A percentile compares a stretch with the other conserved stretches of the same genome.
Evolutionary conservation across 164 flowering plant species (phyloP).

Genomic region (Chloranthus sessilifolius): DNA sequence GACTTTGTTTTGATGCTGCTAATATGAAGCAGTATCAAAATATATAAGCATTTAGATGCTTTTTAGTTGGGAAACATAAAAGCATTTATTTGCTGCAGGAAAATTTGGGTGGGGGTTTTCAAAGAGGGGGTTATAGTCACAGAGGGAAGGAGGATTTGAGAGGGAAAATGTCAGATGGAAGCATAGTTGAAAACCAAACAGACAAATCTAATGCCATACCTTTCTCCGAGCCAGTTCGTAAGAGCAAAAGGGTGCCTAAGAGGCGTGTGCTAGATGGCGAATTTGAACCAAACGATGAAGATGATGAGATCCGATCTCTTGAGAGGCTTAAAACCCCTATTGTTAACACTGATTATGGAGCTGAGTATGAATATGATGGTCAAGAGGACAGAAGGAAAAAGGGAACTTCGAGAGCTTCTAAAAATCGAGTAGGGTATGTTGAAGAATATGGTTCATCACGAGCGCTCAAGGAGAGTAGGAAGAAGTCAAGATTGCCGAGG

Average conservation of each 20-base stretch:
- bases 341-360: not conserved
- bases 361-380: constrained; percentile 2
- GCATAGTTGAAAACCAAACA: not conserved
- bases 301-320: constrained; percentile 9
- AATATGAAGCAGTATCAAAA: no score
- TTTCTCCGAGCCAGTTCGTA: constrained; percentile 14
- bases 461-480: constrained; percentile 1
- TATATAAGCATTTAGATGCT: no score
- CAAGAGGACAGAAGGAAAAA: not conserved
- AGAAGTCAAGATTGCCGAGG: constrained; percentile 4
- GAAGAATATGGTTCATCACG: not conserved
- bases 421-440: constrained; percentile 1
- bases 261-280: constrained; percentile 17
- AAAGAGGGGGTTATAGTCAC: not conserved
- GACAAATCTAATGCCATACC: not conserved
- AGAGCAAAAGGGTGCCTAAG: constrained; percentile 17
- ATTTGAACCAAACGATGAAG: constrained; percentile 1
- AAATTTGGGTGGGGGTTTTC: not conserved
- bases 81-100: no score
- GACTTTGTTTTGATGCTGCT: no score
- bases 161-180: constrained; percentile 1
- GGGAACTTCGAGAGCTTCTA: constrained; percentile 3
- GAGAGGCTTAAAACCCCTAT: constrained; percentile 2
- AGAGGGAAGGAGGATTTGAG: not conserved
- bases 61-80: no score